Percentiles rank a stretch among this genome's conserved stretches.
Evolutionary conservation across 805 yeast genomes (phyloP).

Genomic region (Wickerhamiella kurtzmanii): DNA sequence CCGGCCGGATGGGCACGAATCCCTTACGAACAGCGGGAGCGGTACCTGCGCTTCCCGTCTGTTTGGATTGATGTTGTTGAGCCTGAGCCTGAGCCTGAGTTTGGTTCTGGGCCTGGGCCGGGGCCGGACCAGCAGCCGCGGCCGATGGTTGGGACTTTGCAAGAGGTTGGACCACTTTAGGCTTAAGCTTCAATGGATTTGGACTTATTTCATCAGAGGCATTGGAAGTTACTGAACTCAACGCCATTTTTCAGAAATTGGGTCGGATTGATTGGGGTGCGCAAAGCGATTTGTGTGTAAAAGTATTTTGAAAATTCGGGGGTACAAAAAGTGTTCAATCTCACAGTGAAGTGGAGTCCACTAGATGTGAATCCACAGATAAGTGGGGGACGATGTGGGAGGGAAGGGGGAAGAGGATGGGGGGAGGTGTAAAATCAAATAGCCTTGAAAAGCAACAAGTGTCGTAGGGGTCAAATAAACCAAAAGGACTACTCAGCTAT

Average conservation of each 20-base stretch:
- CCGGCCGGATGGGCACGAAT: conserved; percentile 2
- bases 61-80: neutral
- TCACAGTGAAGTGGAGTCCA: neutral
- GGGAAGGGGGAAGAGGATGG: too few relatives aligned
- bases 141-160: too few relatives aligned
- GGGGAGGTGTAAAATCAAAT: too few relatives aligned
- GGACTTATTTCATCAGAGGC: neutral
- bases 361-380: neutral
- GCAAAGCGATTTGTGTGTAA: too few relatives aligned
- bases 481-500: neutral
- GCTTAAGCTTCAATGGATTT: neutral
- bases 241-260: neutral
- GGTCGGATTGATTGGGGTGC: too few relatives aligned
- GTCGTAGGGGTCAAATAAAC: neutral
- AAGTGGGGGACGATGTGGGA: too few relatives aligned
- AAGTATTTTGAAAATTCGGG: neutral
- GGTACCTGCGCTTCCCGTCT: neutral
- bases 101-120: too few relatives aligned
- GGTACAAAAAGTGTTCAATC: neutral
- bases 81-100: too few relatives aligned
- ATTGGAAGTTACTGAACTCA: neutral
- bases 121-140: too few relatives aligned
- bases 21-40: neutral
- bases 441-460: too few relatives aligned
- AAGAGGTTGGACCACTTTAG: too few relatives aligned